Evolutionary conservation across 2,329 filamentous ascomycete species (phyloP), one percentile per base, ranked within the genome.

Genomic region (Sporothrix euskadiensis): DNA sequence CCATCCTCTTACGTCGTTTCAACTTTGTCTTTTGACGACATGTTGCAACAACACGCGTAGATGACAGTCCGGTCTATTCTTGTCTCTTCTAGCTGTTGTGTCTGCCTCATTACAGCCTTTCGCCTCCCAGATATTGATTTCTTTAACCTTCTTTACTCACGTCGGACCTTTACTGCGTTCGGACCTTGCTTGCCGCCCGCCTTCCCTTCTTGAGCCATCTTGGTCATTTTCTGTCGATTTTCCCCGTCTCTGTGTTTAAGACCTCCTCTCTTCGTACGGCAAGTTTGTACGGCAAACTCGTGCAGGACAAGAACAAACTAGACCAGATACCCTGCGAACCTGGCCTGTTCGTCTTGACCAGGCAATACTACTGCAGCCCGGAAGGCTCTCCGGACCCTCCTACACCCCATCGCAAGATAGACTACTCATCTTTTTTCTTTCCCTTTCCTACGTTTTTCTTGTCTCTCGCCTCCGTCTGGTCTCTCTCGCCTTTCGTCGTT

Each of bases 331-430:
- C 16, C 32, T 39, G 30, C 30, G 26, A 59, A 30, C 14, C 56
- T 35, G 5, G 56, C 30, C 14, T 35, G 56, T 59, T 35, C 56
- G 56, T 65, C n/a, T 61, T 32, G 57, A 7, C 57, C 10, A 65
- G 61, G 22, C 56, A 30, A 41, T 39, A 47, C 61, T 65, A 65
- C 61, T 63, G 61, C 61, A 44, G 61, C 39, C 61, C 61, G 61
- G 39, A 65, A 47, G 39, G 35, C 59, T 65, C 61, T 44, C 61
- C 61, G 61, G 61, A 65, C 35, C 61, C 61, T 65, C 61, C 59
- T 39, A 65, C 61, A 65, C 61, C 59, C 59, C 59, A 39, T 44
- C 16, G 30, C 56, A 35, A 35, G 30, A 35, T 26, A 57, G 56
- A 54, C 41, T 44, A 9, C 41, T 44, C 57, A 12, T 68, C 8